phyloP scores from a whole-genome alignment of 148 eudicot genomes.

The Camellia sinensis region DNA sequence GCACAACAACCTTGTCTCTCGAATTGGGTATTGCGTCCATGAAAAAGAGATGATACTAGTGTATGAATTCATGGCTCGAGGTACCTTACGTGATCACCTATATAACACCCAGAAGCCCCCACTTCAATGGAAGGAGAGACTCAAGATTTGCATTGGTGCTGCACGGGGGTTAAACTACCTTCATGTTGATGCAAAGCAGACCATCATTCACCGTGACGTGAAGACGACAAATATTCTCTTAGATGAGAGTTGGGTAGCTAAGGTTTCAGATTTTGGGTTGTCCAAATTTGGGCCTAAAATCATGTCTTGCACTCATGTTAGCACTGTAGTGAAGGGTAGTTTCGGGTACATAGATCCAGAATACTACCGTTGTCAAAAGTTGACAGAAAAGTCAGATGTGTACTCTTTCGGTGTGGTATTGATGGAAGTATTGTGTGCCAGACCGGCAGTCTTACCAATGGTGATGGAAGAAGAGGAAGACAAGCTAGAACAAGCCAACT shows the following conservation, averaged over 20 bases:
- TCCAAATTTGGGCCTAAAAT: background rate
- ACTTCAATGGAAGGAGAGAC: conserved; percentile 5
- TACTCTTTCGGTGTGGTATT: conserved; percentile 1
- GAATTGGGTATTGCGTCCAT: background rate
- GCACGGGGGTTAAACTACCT: conserved; percentile 4
- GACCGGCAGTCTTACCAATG: background rate
- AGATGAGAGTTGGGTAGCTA: background rate
- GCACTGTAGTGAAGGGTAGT: background rate
- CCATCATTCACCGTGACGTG: conserved; percentile 1
- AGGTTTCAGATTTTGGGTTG: conserved; percentile 1
- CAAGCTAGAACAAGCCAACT: background rate
- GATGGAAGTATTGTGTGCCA: background rate
- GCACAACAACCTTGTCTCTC: background rate
- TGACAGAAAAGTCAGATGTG: background rate
- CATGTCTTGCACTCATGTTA: background rate
- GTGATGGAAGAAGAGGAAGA: background rate
- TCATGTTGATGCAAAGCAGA: background rate
- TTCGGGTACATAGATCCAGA: background rate
- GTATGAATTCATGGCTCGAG: conserved; percentile 2
- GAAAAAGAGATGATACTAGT: background rate
- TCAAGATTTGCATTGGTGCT: background rate
- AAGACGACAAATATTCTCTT: background rate
- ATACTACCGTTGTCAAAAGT: background rate
- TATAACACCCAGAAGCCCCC: background rate
- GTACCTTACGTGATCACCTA: background rate